Percentiles rank a stretch among this genome's conserved stretches.
phyloP scores from a whole-genome alignment of 441 rosid species.

The Mallotus japonicus region DNA sequence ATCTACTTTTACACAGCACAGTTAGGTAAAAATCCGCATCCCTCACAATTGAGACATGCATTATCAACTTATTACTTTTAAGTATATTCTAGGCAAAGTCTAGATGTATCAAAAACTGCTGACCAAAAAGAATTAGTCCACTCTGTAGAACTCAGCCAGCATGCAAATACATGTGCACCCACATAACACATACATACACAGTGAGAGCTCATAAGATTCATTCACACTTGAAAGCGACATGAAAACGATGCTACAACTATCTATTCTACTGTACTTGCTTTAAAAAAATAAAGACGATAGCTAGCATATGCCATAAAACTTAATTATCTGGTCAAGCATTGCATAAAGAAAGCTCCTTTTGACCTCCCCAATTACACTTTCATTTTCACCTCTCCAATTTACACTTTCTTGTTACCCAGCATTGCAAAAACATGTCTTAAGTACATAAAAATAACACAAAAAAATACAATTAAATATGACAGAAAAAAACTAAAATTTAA shows the following conservation, averaged over 20 bases:
- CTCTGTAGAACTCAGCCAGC: too few relatives aligned
- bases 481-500: background rate
- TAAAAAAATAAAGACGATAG: background rate
- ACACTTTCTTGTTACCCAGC: background rate
- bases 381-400: background rate
- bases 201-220: too few relatives aligned
- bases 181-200: too few relatives aligned
- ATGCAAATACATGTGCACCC: too few relatives aligned
- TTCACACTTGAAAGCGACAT: background rate
- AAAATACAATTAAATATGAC: background rate
- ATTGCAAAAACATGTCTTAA: background rate
- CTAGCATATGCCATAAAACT: background rate
- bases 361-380: background rate
- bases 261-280: background rate
- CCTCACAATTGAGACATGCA: background rate
- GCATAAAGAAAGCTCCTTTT: background rate
- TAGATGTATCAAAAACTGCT: too few relatives aligned
- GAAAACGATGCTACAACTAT: background rate
- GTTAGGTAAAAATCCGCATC: background rate
- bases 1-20: background rate
- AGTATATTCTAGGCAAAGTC: background rate
- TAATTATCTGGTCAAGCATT: background rate
- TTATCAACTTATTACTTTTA: background rate
- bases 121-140: too few relatives aligned
- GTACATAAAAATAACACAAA: background rate